Conservation (phyloP, 768 basidiomycete genomes). For the Pleurotus citrinopileatus region DNA sequence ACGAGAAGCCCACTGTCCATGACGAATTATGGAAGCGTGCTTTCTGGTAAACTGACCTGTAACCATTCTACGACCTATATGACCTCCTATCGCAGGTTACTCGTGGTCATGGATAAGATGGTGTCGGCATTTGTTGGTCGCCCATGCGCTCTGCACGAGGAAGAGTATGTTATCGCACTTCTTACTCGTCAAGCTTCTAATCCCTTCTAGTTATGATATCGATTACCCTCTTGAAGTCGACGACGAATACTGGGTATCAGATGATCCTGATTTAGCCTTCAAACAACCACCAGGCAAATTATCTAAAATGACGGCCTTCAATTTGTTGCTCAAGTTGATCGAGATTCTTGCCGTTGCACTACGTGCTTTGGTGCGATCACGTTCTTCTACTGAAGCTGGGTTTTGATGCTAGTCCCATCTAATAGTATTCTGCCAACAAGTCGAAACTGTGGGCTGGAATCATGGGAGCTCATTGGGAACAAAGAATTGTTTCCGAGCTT, state of each 20-base stretch:
- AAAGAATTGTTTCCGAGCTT: constrained; percentile 52
- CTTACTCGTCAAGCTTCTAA: neutral
- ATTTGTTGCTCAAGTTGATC: constrained; percentile 40
- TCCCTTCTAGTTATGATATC: constrained; percentile 47
- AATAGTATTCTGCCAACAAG: constrained; percentile 57
- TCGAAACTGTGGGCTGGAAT: constrained; percentile 36
- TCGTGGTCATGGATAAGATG: constrained; percentile 18
- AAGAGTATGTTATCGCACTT: constrained; percentile 40
- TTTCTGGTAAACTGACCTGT: constrained; percentile 52
- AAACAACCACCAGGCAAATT: constrained; percentile 53
- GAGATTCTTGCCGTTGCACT: constrained; percentile 50
- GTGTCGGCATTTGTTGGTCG: constrained; percentile 45
- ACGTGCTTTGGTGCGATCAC: constrained; percentile 45
- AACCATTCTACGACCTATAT: neutral
- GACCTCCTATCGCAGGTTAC: constrained; percentile 12
- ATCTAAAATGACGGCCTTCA: constrained; percentile 43
- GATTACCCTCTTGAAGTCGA: constrained; percentile 62
- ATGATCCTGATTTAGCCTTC: constrained; percentile 40
- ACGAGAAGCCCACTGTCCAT: constrained; percentile 35
- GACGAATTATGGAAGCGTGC: constrained; percentile 60
- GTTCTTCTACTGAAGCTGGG: neutral
- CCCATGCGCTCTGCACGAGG: constrained; percentile 54
- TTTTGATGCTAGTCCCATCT: neutral
- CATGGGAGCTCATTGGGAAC: constrained; percentile 44
- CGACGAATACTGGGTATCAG: constrained; percentile 62